A percentile compares a stretch with the other conserved stretches of the same genome.
Conservation (phyloP, 2,329 filamentous ascomycete species). For the Grosmannia penicillata region DNA sequence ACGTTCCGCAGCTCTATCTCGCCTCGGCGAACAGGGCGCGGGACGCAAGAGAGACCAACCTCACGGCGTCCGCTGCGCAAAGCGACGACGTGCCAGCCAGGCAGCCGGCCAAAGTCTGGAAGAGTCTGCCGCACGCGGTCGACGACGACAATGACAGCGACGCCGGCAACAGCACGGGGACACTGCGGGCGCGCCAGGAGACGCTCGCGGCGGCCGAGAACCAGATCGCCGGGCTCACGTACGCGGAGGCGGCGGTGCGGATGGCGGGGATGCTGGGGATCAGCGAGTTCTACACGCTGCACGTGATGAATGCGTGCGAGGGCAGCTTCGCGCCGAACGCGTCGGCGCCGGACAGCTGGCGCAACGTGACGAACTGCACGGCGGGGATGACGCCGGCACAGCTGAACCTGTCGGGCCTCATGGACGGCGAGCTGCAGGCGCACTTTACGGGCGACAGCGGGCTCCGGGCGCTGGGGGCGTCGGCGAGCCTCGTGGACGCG, state of each 20-base stretch:
- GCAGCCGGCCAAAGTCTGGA: too few relatives aligned
- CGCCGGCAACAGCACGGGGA: neutral
- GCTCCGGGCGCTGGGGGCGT: conserved; percentile 29
- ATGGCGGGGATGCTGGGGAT: conserved; percentile 16
- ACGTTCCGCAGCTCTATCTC: conserved; percentile 15
- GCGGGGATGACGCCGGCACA: conserved; percentile 6
- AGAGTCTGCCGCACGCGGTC: neutral
- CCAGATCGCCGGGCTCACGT: conserved; percentile 10
- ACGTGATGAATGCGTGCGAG: conserved; percentile 17
- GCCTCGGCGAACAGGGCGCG: neutral
- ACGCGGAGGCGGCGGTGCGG: conserved; percentile 11
- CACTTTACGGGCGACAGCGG: conserved; percentile 23
- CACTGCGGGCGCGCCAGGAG: conserved; percentile 5
- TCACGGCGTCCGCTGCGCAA: too few relatives aligned
- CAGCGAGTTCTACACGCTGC: conserved; percentile 19
- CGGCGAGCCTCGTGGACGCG: conserved; percentile 27
- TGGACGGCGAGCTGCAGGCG: conserved; percentile 28
- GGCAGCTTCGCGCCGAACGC: conserved; percentile 15
- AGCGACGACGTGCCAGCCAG: neutral
- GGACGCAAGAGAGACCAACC: too few relatives aligned
- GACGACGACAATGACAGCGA: conserved; percentile 4
- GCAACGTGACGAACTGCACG: conserved; percentile 15
- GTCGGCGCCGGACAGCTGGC: conserved; percentile 10
- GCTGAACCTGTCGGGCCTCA: conserved; percentile 28
- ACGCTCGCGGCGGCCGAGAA: conserved; percentile 10